Evolutionary conservation across 2,329 filamentous ascomycete species (phyloP).

Genomic region (Stachybotrys chlorohalonatus): DNA sequence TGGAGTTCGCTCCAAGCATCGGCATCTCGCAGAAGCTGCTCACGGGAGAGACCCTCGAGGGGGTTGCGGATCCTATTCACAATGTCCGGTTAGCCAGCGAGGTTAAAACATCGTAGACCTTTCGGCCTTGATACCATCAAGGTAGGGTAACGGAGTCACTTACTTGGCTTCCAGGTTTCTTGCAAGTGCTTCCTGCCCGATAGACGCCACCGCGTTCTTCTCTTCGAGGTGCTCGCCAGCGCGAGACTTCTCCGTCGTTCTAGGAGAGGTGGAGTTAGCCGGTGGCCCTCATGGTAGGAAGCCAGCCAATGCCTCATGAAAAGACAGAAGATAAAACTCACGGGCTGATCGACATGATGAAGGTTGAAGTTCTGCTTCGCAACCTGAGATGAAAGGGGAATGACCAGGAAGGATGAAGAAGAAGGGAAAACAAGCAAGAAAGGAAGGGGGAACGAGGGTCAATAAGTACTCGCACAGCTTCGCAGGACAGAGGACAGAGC

Average conservation of each 20-base stretch:
- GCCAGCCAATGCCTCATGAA: too few relatives aligned
- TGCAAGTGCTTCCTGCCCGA: conserved; percentile 26
- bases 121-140: background rate
- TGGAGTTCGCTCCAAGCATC: conserved; percentile 48
- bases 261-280: background rate
- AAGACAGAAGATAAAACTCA: background rate
- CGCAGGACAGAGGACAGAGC: background rate
- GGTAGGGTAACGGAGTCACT: conserved; percentile 7
- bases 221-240: conserved; percentile 14
- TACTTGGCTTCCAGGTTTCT: conserved; percentile 34
- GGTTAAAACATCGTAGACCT: background rate
- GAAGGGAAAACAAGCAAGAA: background rate
- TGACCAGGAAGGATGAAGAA: conserved; percentile 5
- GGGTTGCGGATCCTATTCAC: conserved; percentile 34
- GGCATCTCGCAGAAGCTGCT: conserved; percentile 48
- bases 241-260: conserved; percentile 3
- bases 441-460: background rate
- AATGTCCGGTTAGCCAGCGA: background rate
- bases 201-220: conserved; percentile 12
- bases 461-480: background rate
- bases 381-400: background rate
- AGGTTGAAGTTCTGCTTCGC: background rate
- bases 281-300: background rate
- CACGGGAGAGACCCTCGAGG: conserved; percentile 37
- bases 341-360: background rate